Evolutionary conservation across 306 rosid genomes (phyloP).

Genomic region (Sophora flavescens): DNA sequence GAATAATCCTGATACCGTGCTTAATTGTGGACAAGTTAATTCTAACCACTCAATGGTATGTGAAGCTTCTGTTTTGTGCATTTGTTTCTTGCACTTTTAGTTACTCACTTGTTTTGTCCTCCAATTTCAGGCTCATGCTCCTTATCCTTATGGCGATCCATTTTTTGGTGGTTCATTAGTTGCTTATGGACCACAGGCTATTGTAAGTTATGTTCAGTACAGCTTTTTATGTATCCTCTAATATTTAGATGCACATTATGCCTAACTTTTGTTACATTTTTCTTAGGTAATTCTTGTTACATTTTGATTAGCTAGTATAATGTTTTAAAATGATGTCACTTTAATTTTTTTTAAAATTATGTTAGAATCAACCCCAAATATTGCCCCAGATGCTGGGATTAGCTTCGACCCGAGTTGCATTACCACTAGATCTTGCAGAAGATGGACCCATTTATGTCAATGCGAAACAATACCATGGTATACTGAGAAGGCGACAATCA

Average conservation of each 20-base stretch:
- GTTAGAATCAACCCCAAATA: conserved; percentile 56
- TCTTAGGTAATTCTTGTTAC: not conserved
- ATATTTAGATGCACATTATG: conserved; percentile 1
- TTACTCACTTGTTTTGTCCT: conserved; percentile 33
- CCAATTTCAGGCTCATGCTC: conserved; percentile 61
- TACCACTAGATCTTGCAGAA: conserved; percentile 79
- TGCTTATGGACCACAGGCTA: conserved; percentile 65
- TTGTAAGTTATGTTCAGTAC: conserved; percentile 58
- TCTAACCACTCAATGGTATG: conserved; percentile 64
- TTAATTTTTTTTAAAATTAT: conserved; percentile 29
- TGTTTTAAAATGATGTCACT: conserved; percentile 9
- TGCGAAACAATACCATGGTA: conserved; percentile 93
- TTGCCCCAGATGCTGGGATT: conserved; percentile 67
- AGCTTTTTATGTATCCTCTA: conserved; percentile 5
- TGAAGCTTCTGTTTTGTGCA: conserved; percentile 35
- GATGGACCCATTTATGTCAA: conserved; percentile 91
- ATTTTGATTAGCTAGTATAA: conserved; percentile 9
- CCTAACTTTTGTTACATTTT: not conserved
- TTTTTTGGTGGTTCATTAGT: conserved; percentile 54
- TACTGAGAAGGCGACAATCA: conserved; percentile 88
- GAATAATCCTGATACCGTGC: conserved; percentile 53
- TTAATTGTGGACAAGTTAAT: conserved; percentile 58
- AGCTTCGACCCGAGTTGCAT: conserved; percentile 69
- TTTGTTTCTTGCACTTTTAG: conserved; percentile 36
- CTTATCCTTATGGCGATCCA: conserved; percentile 70